Conservation (phyloP, 1,284 basidiomycete genomes). For the Cutaneotrichosporon cavernicola region DNA sequence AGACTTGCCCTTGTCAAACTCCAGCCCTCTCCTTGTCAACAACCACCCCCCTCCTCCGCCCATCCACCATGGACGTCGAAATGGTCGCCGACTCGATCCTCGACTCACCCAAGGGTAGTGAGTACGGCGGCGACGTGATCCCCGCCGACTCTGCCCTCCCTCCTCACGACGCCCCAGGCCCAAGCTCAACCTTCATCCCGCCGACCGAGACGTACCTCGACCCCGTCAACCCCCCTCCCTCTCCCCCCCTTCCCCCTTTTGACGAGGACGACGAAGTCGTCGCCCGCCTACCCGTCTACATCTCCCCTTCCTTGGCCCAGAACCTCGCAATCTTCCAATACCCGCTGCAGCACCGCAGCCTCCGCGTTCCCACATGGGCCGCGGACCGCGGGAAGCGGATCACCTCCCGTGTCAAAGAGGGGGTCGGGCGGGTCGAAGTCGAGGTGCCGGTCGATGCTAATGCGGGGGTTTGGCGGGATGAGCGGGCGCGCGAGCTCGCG, state of each 20-base stretch:
- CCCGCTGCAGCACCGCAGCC: constrained; percentile 42
- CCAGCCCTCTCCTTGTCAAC: too few species aligned
- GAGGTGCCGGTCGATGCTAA: constrained; percentile 51
- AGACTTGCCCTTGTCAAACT: too few species aligned
- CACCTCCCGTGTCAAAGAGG: constrained; percentile 49
- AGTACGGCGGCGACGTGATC: constrained; percentile 22
- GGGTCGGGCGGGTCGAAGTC: constrained; percentile 45
- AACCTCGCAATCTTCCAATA: constrained; percentile 48
- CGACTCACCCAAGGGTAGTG: constrained; percentile 27
- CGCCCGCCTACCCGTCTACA: constrained; percentile 47
- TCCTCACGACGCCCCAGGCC: constrained; percentile 35
- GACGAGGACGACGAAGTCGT: constrained; percentile 42
- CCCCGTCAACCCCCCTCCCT: constrained; percentile 14
- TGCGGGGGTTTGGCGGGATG: constrained; percentile 48
- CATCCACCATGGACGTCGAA: constrained; percentile 10
- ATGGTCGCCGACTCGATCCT: constrained; percentile 27
- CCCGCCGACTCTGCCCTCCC: constrained; percentile 8
- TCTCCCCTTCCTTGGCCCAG: constrained; percentile 38
- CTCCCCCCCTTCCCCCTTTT: constrained; percentile 16
- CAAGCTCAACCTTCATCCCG: constrained; percentile 40
- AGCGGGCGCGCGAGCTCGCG: constrained; percentile 45
- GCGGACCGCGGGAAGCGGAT: constrained; percentile 45
- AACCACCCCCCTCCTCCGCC: not conserved
- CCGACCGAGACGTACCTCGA: constrained; percentile 11
- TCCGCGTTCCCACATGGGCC: constrained; percentile 44